These are phyloP conservation scores for Aspergillus neotritici DNA, from an alignment of 2,329 filamentous ascomycete species.

Conservation along the genomic window DNA sequence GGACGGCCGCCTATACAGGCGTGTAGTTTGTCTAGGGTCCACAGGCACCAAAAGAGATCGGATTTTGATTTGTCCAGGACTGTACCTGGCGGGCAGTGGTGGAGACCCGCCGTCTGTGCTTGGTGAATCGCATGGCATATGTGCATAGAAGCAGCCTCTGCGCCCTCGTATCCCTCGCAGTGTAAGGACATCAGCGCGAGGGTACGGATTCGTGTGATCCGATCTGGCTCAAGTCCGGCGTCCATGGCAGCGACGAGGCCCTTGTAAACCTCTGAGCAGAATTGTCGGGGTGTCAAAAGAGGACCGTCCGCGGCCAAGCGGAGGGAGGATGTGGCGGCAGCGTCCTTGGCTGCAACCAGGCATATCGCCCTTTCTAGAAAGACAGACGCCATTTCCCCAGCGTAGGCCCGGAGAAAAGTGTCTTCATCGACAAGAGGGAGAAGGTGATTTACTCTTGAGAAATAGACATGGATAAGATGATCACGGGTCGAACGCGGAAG, in stretches of 20 bases:
- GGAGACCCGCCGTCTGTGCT: conserved; percentile 35
- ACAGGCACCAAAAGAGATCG: conserved; percentile 37
- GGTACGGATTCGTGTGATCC: conserved; percentile 34
- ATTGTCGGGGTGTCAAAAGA: conserved; percentile 30
- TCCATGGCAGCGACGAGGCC: conserved; percentile 35
- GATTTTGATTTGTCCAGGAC: conserved; percentile 24
- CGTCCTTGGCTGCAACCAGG: conserved; percentile 37
- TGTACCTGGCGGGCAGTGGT: conserved; percentile 34
- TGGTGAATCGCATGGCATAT: conserved; percentile 39
- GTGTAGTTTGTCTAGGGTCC: conserved; percentile 40
- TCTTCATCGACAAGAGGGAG: conserved; percentile 33
- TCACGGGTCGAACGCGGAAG: conserved; percentile 31
- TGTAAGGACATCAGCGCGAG: conserved; percentile 38
- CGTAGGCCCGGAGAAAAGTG: conserved; percentile 20
- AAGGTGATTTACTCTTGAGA: conserved; percentile 35
- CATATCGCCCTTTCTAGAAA: conserved; percentile 38
- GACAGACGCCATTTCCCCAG: conserved; percentile 23
- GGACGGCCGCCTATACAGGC: conserved; percentile 38
- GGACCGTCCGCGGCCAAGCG: conserved; percentile 27
- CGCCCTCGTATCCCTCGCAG: conserved; percentile 37
- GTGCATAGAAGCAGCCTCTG: conserved; percentile 36
- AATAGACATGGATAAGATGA: conserved; percentile 30
- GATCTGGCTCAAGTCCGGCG: conserved; percentile 32
- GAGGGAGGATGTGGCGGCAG: conserved; percentile 27
- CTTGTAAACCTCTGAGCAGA: conserved; percentile 35